Evolutionary conservation across 441 rosid genomes (phyloP), one percentile per base, ranked within the genome.

Genomic region (Lepidium campestre): DNA sequence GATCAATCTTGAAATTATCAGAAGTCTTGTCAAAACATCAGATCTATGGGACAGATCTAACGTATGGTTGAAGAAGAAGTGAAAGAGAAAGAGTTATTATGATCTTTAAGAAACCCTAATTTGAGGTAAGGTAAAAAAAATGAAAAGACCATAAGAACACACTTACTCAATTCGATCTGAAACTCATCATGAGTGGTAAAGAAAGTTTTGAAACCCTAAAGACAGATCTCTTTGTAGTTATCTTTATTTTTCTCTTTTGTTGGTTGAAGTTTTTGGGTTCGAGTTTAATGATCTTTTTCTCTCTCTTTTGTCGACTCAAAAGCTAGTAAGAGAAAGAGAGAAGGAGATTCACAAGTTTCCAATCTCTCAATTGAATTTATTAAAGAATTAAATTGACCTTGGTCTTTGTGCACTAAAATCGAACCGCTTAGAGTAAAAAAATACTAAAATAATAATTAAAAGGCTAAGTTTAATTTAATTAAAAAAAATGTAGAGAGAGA

Each of bases 331-430:
- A 50, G 53, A 27, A 42, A 65, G 54, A 54, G 17, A 49, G 12
- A 34, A 64, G 13, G 32, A 36, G 55, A 15, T 67, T 49, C 66
- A 68, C 69, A 48, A 62, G 57, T 62, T 74, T 68, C 34, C 57
- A 45, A 31, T 55, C 60, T 36, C 46, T 22, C 41, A 10, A 62
- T 62, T 67, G 77, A 74, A 74, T 62, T 67, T 67, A 68, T 59
- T 73, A 73, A 68, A 68, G 47, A 68, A 74, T 62, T 55, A 54
- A 68, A 56, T 74, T 74, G 77, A 74, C 77, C 70, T 62, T 62
- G 70, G 74, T 74, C 74, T 56, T 40, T 68, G 78, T 68, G 77
- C 66, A 35, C 19, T 57, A 25, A 62, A 48, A 62, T n/a, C 40
- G 70, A 23, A 62, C 66, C 70, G 74, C 68, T 68, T 67, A 3